Conservation (phyloP, 2,329 filamentous ascomycete species). For the Calonectria montana region DNA sequence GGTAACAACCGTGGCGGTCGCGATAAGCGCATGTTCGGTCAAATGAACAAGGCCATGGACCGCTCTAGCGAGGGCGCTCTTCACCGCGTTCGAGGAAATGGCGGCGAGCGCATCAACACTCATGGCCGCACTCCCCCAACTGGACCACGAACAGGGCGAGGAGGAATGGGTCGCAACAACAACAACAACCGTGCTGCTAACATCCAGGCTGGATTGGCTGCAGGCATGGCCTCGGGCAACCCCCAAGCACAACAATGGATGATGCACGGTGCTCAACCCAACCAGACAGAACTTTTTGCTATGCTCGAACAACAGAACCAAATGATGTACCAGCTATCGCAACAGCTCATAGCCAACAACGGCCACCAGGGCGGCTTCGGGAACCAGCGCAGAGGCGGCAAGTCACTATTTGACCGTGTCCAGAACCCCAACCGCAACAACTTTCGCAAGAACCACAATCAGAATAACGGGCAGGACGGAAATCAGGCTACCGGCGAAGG, state of each 20-base stretch:
- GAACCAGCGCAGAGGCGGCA: conserved; percentile 56
- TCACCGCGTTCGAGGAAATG: conserved; percentile 81
- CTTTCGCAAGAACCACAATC: conserved; percentile 61
- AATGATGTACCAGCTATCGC: conserved; percentile 83
- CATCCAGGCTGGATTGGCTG: conserved; percentile 60
- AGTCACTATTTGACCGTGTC: conserved; percentile 81
- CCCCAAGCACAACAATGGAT: conserved; percentile 57
- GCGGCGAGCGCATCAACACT: conserved; percentile 83
- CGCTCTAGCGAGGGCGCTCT: conserved; percentile 79
- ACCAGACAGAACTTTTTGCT: conserved; percentile 71
- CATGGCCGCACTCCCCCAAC: conserved; percentile 78
- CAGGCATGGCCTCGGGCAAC: conserved; percentile 54
- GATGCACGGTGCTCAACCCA: conserved; percentile 59
- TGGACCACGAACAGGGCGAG: conserved; percentile 72
- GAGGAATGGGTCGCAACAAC: conserved; percentile 58
- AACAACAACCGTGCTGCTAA: conserved; percentile 61
- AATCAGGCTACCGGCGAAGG: conserved; percentile 47
- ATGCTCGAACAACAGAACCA: conserved; percentile 90
- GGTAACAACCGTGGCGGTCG: conserved; percentile 66
- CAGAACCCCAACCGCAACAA: conserved; percentile 65
- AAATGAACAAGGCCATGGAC: conserved; percentile 86
- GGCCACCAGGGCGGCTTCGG: conserved; percentile 55
- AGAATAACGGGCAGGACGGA: conserved; percentile 50
- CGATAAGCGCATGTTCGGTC: conserved; percentile 86
- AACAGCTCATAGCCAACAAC: conserved; percentile 67